Evolutionary conservation across 805 yeast species (phyloP), one percentile per base, ranked within the genome.

Genomic region (Starmera amethionina): DNA sequence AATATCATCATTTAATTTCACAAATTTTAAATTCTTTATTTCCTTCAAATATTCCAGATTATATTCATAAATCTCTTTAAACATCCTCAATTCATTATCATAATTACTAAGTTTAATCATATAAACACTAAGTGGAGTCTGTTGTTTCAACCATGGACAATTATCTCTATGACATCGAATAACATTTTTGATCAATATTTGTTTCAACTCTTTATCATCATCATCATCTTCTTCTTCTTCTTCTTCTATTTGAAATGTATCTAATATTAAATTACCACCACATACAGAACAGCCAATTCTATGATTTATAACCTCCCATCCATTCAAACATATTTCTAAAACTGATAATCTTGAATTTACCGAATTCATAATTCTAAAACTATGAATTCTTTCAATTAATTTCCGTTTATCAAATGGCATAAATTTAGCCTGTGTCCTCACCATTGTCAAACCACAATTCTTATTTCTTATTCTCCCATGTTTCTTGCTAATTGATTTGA

Each of bases 241-340:
- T 8, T 38, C 41, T 5, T 42, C 42, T 9, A 42, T 31, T 8
- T 46, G 48, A 29, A 58, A 51, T n/a, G 62, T 40, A 28, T 64
- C 49, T 9, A 55, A 32, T 11, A 66, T 42, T 9, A 50, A 39
- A 2, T 63, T 55, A 36, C 55, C 54, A 42, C 71, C 65, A 8
- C 54, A 53, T 8, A 22, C 4, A 2, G 46, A 44, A 43, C 71
- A 66, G 34, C 46, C 48, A 3, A 66, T 40, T 36, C 55, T 60
- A 40, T 66, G 63, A 29, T 35, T 51, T 59, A 27, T 55, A 42
- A 4, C 40, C 43, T 10, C 56, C 82, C 82, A 77, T 2, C 82
- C 82, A 40, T 68, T 61, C 18, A 69, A 48, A 22, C 1, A 78
- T 67, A 48, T 77, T 70, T 28, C 52, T 62, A 30, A 77, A 56